Evolutionary conservation across 768 basidiomycete genomes (phyloP).

Genomic region (Mycena venus): DNA sequence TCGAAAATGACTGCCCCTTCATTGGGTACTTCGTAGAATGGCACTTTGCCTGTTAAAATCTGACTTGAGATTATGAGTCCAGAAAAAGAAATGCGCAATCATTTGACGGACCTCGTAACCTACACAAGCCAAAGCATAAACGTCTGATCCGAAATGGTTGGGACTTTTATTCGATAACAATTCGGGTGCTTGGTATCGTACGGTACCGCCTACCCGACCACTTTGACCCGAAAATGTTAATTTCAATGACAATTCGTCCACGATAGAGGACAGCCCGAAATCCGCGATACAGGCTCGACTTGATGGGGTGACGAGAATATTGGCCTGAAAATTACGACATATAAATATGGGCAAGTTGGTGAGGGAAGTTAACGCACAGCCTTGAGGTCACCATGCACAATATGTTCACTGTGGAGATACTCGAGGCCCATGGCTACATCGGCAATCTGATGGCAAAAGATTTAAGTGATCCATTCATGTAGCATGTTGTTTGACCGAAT

Average conservation of each 20-base stretch:
- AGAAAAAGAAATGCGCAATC: background rate
- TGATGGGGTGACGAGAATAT: too few relatives aligned
- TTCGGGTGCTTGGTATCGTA: background rate
- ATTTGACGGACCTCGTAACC: background rate
- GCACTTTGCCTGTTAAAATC: background rate
- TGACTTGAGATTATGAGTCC: background rate
- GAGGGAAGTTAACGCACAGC: too few relatives aligned
- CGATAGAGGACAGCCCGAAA: background rate
- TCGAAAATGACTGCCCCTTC: background rate
- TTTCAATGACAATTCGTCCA: background rate
- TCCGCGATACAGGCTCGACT: background rate
- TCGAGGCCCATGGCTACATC: background rate
- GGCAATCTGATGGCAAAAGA: background rate
- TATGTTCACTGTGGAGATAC: background rate
- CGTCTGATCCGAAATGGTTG: background rate
- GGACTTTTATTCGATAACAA: background rate
- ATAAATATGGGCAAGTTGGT: too few relatives aligned
- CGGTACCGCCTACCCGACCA: background rate
- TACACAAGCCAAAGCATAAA: background rate
- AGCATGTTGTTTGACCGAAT: background rate
- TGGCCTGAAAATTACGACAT: background rate
- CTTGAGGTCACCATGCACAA: background rate
- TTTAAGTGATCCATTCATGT: too few relatives aligned
- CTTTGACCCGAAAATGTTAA: background rate
- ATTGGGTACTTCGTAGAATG: background rate